Evolutionary conservation across 208 protist genomes (phyloP).

Genomic region (Trichomonas vaginalis): DNA sequence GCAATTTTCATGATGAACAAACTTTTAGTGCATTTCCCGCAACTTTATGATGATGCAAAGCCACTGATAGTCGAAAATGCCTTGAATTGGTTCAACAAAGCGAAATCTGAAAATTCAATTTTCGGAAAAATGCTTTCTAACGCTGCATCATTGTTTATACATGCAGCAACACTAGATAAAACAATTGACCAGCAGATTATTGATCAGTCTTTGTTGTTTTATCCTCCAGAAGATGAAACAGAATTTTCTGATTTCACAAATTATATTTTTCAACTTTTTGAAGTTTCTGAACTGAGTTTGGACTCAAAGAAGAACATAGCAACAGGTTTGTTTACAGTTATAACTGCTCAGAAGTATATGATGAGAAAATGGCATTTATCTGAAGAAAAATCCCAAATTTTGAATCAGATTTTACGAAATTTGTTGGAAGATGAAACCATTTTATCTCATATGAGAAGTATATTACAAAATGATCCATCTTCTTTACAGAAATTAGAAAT

Average conservation of each 20-base stretch:
- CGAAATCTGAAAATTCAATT: neutral
- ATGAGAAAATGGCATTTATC: neutral
- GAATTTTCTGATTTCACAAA: neutral
- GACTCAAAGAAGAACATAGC: neutral
- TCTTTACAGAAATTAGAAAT: too few relatives aligned
- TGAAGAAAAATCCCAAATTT: neutral
- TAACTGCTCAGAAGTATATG: neutral
- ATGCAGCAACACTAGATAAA: neutral
- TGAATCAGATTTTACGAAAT: neutral
- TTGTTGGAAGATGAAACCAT: neutral
- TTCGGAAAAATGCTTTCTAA: neutral
- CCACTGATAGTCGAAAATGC: neutral
- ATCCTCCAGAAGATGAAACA: neutral
- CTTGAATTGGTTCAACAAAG: neutral
- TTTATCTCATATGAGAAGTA: neutral
- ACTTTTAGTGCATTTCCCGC: neutral
- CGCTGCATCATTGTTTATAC: neutral
- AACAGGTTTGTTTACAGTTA: neutral
- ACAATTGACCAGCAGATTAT: neutral
- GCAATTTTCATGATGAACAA: neutral
- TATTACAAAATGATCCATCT: too few relatives aligned
- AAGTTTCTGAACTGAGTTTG: neutral
- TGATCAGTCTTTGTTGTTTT: neutral
- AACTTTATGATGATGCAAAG: neutral
- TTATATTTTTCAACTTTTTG: neutral